Conservation (phyloP, 164 flowering plant genomes). For the Vitis labrusca region DNA sequence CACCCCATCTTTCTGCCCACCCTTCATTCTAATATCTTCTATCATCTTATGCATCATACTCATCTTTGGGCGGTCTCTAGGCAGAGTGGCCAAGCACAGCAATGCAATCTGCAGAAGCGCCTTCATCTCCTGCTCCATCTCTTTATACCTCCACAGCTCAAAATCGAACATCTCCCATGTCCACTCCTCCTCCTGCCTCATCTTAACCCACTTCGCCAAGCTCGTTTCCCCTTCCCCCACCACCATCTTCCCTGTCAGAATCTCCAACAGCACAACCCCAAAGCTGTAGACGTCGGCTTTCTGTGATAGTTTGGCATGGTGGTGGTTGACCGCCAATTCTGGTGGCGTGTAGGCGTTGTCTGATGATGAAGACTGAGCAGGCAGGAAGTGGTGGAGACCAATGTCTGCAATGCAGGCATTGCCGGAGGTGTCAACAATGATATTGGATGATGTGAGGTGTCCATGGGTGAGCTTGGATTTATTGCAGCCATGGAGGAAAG, state of each 20-base stretch:
- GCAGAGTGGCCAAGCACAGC: constrained; percentile 36
- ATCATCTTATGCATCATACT: constrained; percentile 43
- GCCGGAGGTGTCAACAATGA: constrained; percentile 31
- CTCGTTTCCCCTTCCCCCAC: constrained; percentile 23
- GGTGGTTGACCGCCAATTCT: constrained; percentile 13
- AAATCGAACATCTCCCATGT: constrained; percentile 55
- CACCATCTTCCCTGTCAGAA: constrained; percentile 42
- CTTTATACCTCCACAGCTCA: constrained; percentile 47
- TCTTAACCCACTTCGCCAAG: constrained; percentile 44
- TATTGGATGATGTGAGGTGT: constrained; percentile 40
- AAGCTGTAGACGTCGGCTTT: constrained; percentile 45
- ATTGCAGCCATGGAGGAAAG: constrained; percentile 30
- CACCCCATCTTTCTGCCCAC: constrained; percentile 2
- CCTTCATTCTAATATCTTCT: constrained; percentile 37
- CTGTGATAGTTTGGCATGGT: constrained; percentile 14
- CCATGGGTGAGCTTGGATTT: constrained; percentile 39
- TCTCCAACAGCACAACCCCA: constrained; percentile 51
- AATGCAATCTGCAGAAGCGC: constrained; percentile 48
- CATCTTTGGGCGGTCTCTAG: constrained; percentile 51
- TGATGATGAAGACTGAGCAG: constrained; percentile 7
- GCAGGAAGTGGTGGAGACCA: constrained; percentile 34
- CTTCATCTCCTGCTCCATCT: constrained; percentile 53
- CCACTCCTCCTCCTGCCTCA: constrained; percentile 34
- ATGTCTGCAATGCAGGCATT: constrained; percentile 39
- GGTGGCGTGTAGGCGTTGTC: constrained; percentile 31